A percentile compares a stretch with the other conserved stretches of the same genome.
phyloP scores from a whole-genome alignment of 139 green algal species.

The Choricystis sp. region DNA sequence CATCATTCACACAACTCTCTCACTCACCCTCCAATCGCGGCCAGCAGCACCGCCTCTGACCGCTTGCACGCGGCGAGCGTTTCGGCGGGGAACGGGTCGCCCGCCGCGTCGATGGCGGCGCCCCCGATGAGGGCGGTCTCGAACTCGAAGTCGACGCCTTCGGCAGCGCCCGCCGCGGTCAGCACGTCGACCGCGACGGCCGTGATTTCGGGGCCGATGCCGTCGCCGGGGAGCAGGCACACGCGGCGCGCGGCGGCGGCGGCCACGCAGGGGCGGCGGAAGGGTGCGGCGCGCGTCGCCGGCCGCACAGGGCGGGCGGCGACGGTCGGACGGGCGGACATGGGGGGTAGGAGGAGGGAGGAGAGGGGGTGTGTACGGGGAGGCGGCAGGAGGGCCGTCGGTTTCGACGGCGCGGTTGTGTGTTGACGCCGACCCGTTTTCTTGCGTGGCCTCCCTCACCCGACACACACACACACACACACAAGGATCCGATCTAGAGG shows the following conservation, averaged over 20 bases:
- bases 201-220: constrained; percentile 96
- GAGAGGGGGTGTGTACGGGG: too few species aligned
- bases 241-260: constrained; percentile 43
- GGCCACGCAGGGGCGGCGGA: background rate
- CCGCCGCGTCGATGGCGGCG: constrained; percentile 83
- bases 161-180: constrained; percentile 35
- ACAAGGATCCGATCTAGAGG: too few species aligned
- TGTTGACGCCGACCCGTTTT: too few species aligned
- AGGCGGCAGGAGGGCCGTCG: too few species aligned
- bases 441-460: too few species aligned
- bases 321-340: too few species aligned
- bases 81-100: constrained; percentile 64
- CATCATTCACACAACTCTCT: background rate
- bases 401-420: too few species aligned
- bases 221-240: constrained; percentile 81
- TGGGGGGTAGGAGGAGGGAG: too few species aligned
- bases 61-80: constrained; percentile 69
- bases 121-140: constrained; percentile 74
- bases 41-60: constrained; percentile 82
- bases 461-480: too few species aligned
- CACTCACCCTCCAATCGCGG: constrained; percentile 68
- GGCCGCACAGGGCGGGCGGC: background rate
- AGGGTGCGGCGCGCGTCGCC: background rate
- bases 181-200: constrained; percentile 61
- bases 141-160: constrained; percentile 67